A percentile compares a stretch with the other conserved stretches of the same genome.
Evolutionary conservation across 1,284 basidiomycete species (phyloP).

Genomic region (Trametes hirsuta): DNA sequence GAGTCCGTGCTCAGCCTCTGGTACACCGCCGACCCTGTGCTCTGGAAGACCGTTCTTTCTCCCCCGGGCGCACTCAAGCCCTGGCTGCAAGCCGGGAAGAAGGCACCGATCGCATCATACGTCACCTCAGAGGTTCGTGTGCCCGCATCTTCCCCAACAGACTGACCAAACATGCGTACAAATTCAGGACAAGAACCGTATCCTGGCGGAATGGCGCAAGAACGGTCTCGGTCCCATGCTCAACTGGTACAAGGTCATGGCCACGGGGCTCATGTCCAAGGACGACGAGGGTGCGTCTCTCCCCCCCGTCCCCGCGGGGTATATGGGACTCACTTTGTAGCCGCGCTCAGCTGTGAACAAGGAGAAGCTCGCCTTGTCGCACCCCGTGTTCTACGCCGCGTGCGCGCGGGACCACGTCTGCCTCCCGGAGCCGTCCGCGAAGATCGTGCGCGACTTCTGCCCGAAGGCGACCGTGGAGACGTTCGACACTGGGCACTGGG

Average conservation of each 20-base stretch:
- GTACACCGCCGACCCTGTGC: constrained; percentile 31
- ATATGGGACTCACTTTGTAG: not conserved
- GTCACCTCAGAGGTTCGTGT: constrained; percentile 25
- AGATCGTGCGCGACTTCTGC: constrained; percentile 21
- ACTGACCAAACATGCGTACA: not conserved
- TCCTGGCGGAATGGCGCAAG: constrained; percentile 20
- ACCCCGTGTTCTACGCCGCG: constrained; percentile 30
- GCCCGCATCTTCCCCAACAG: no score
- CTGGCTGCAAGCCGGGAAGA: constrained; percentile 32
- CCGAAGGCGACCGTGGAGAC: constrained; percentile 29
- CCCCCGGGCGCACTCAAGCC: constrained; percentile 30
- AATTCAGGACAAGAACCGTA: constrained; percentile 21
- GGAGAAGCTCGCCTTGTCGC: constrained; percentile 17
- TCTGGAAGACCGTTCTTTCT: constrained; percentile 33
- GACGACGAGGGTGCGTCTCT: constrained; percentile 30
- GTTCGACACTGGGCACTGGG: constrained; percentile 38
- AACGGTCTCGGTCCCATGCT: constrained; percentile 27
- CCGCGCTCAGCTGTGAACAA: constrained; percentile 15
- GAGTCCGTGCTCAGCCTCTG: constrained; percentile 37
- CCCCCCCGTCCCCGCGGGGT: not conserved
- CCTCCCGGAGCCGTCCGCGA: constrained; percentile 21
- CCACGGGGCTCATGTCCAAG: constrained; percentile 24
- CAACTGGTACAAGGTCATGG: constrained; percentile 35
- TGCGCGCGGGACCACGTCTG: constrained; percentile 29
- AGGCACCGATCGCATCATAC: constrained; percentile 24